Percentiles rank a stretch among this genome's conserved stretches.
Conservation (phyloP, 768 basidiomycete species). For the Suillus variegatus region DNA sequence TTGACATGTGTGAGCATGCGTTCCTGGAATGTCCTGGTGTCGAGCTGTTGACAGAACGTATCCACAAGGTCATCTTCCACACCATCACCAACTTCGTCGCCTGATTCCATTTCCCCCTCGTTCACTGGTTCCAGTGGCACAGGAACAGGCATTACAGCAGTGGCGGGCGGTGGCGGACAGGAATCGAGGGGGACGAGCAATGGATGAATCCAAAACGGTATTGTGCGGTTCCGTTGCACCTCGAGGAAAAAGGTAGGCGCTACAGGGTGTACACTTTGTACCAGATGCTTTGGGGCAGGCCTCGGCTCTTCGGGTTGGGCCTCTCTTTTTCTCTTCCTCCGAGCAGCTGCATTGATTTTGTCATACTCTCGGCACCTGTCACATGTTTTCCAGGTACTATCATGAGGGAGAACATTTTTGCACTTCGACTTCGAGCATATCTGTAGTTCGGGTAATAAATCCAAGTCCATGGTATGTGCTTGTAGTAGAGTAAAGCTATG, state of each 20-base stretch:
- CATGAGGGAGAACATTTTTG: too few species aligned
- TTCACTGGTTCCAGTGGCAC: not conserved
- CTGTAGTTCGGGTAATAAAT: too few species aligned
- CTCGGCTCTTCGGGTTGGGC: too few species aligned
- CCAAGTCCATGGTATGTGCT: too few species aligned
- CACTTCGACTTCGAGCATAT: too few species aligned
- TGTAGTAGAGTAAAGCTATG: too few species aligned
- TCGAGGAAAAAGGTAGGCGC: conserved; percentile 20
- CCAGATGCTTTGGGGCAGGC: conserved; percentile 25
- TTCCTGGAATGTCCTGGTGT: not conserved
- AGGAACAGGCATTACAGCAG: not conserved
- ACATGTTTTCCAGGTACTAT: too few species aligned
- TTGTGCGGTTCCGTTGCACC: conserved; percentile 14
- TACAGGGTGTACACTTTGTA: conserved; percentile 17
- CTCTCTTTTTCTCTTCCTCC: too few species aligned
- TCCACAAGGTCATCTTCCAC: not conserved
- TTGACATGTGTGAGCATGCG: not conserved
- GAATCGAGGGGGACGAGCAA: not conserved
- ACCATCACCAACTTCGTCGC: not conserved
- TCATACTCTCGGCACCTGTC: too few species aligned
- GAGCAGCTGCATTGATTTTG: too few species aligned
- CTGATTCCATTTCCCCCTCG: not conserved
- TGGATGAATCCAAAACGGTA: conserved; percentile 14
- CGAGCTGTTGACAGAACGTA: not conserved
- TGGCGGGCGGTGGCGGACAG: not conserved